These are phyloP conservation scores for Allium cepa DNA, from an alignment of 106 monocot species.

Conservation along the genomic window DNA sequence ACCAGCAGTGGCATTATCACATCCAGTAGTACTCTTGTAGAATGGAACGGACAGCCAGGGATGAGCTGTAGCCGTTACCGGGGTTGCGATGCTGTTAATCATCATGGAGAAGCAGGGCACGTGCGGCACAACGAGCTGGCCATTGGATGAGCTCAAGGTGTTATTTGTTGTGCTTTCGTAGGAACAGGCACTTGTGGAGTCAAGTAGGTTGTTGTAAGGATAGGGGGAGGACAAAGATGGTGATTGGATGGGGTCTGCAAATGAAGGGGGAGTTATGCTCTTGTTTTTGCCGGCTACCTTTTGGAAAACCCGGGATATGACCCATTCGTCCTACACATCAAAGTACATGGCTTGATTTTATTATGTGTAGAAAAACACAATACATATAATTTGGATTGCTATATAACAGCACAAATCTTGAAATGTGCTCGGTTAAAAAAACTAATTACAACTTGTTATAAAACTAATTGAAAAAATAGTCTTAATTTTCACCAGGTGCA, in stretches of 20 bases:
- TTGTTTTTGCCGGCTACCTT: constrained; percentile 48
- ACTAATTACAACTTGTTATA: too few species aligned
- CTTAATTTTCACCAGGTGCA: too few species aligned
- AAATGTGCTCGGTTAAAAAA: too few species aligned
- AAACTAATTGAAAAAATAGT: too few species aligned
- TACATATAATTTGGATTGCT: too few species aligned
- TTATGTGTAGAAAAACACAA: too few species aligned
- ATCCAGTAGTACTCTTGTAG: too few species aligned
- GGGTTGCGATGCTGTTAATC: background rate
- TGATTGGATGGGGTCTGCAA: background rate
- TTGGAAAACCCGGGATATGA: constrained; percentile 68
- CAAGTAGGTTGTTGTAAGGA: constrained; percentile 4
- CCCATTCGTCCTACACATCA: constrained; percentile 79
- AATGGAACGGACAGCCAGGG: too few species aligned
- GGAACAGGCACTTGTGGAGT: constrained; percentile 23
- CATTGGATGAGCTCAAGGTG: background rate
- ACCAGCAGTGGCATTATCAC: background rate
- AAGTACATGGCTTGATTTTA: background rate
- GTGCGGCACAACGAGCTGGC: background rate
- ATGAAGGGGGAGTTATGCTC: background rate
- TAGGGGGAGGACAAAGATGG: constrained; percentile 20
- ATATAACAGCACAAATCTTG: too few species aligned
- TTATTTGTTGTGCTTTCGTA: constrained; percentile 25
- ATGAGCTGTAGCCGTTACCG: background rate
- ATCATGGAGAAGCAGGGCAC: constrained; percentile 93